phyloP scores from a whole-genome alignment of 1,284 basidiomycete species.

The Heterobasidion irregulare region DNA sequence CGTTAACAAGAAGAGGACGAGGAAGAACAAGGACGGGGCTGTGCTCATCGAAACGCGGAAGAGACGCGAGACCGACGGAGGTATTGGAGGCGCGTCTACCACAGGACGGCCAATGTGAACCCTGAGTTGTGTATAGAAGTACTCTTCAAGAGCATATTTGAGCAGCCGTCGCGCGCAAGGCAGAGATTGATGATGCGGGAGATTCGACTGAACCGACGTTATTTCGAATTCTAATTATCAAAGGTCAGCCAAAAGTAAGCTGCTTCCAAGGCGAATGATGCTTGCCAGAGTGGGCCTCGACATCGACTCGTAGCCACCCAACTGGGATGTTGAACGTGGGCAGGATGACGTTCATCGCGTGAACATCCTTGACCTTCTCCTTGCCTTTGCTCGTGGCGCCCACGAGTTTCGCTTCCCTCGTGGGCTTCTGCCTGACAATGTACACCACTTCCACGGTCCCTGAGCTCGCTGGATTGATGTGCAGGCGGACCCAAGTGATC shows the following conservation, averaged over 20 bases:
- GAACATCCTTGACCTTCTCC: conserved; percentile 17
- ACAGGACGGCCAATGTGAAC: conserved; percentile 11
- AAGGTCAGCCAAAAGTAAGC: neutral
- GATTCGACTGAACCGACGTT: conserved; percentile 35
- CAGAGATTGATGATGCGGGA: conserved; percentile 31
- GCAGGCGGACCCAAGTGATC: conserved; percentile 57
- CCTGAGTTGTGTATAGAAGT: conserved; percentile 43
- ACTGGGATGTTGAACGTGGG: conserved; percentile 63
- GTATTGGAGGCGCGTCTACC: neutral
- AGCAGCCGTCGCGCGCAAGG: conserved; percentile 32
- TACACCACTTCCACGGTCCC: conserved; percentile 56
- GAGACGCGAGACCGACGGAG: conserved; percentile 1
- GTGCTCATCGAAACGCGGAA: conserved; percentile 5
- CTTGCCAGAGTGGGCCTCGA: conserved; percentile 47
- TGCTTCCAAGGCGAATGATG: neutral
- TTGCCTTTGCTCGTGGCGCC: conserved; percentile 24
- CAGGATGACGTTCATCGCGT: conserved; percentile 40
- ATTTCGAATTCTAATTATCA: conserved; percentile 31
- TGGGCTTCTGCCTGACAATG: conserved; percentile 31
- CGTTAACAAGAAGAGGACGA: conserved; percentile 27
- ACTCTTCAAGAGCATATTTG: conserved; percentile 45
- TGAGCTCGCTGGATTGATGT: conserved; percentile 41
- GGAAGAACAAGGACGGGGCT: conserved; percentile 14
- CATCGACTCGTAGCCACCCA: conserved; percentile 50
- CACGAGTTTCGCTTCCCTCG: conserved; percentile 12